Conservation (phyloP, 2,329 filamentous ascomycete species). For the Alternaria triticimaculans region DNA sequence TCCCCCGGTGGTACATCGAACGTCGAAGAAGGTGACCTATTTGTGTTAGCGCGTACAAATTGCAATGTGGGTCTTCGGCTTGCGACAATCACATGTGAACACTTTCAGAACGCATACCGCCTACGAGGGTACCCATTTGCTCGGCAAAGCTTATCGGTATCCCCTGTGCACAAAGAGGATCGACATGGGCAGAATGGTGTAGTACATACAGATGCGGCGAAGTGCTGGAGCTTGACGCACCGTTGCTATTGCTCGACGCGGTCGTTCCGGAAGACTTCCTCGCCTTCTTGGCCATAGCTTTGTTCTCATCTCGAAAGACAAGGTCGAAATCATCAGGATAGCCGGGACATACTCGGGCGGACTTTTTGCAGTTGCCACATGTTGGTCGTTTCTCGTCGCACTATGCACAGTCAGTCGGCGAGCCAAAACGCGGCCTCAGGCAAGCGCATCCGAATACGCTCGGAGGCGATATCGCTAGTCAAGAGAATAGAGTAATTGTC, state of each 20-base stretch:
- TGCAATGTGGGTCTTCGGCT: neutral
- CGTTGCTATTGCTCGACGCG: slow-evolving; percentile 21
- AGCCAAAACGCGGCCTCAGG: neutral
- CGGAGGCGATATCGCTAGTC: neutral
- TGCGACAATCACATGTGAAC: neutral
- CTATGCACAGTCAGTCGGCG: slow-evolving; percentile 24
- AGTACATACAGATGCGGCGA: slow-evolving; percentile 40
- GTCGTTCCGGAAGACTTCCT: slow-evolving; percentile 51
- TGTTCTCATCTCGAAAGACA: slow-evolving; percentile 75
- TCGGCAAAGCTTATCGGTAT: neutral
- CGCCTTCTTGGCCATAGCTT: slow-evolving; percentile 69
- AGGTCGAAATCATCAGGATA: slow-evolving; percentile 71
- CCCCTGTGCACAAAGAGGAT: neutral
- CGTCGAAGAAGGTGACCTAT: slow-evolving; percentile 31
- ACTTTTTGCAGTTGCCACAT: slow-evolving; percentile 47
- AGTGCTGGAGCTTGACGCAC: slow-evolving; percentile 33
- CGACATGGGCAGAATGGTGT: neutral
- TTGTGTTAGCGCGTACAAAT: slow-evolving; percentile 16
- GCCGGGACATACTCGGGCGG: slow-evolving; percentile 39
- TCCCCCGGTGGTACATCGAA: slow-evolving; percentile 22
- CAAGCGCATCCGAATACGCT: neutral
- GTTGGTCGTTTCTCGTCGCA: slow-evolving; percentile 46
- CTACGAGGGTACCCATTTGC: neutral
- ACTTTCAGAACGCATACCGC: neutral
- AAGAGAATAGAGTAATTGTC: slow-evolving; percentile 9